These are phyloP conservation scores for Pterocarpus macrocarpus DNA, from an alignment of 306 rosid genomes.

Conservation along the genomic window DNA sequence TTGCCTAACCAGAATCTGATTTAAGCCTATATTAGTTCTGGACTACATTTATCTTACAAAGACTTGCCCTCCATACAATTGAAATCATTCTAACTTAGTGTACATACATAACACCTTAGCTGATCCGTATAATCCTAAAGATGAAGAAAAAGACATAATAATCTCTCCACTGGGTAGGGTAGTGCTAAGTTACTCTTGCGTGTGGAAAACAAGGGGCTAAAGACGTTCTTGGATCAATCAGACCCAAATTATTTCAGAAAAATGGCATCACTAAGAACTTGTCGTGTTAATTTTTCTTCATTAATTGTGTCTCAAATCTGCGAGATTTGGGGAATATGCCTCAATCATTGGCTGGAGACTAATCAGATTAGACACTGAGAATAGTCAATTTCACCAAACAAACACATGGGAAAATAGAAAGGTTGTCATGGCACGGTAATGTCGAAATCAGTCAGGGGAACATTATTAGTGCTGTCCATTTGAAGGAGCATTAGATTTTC, in stretches of 20 bases:
- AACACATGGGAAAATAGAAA: slow-evolving; percentile 40
- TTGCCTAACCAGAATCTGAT: no score
- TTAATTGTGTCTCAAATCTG: slow-evolving; percentile 14
- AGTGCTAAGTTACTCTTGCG: no score
- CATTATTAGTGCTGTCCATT: slow-evolving; percentile 30
- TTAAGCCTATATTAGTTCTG: no score
- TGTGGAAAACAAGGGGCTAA: no score
- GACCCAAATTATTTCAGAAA: slow-evolving; percentile 39
- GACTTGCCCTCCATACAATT: no score
- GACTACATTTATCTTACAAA: no score
- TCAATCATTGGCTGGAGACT: slow-evolving; percentile 45
- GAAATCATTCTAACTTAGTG: no score
- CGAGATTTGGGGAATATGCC: slow-evolving; percentile 64
- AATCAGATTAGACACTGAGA: slow-evolving; percentile 53
- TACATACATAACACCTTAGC: no score
- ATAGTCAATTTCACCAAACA: slow-evolving; percentile 56
- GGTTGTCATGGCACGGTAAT: slow-evolving; percentile 44
- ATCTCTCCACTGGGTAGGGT: not conserved
- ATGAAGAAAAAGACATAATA: slow-evolving; percentile 37
- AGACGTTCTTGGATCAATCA: slow-evolving; percentile 27
- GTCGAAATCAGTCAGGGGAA: slow-evolving; percentile 46
- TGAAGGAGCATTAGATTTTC: no score
- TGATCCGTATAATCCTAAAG: slow-evolving; percentile 28
- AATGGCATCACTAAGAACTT: slow-evolving; percentile 42
- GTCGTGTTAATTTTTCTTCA: slow-evolving; percentile 16